Percentiles rank a stretch among this genome's conserved stretches.
Conservation (phyloP, 2,329 filamentous ascomycete genomes). For the Tolypocladium inflatum region DNA sequence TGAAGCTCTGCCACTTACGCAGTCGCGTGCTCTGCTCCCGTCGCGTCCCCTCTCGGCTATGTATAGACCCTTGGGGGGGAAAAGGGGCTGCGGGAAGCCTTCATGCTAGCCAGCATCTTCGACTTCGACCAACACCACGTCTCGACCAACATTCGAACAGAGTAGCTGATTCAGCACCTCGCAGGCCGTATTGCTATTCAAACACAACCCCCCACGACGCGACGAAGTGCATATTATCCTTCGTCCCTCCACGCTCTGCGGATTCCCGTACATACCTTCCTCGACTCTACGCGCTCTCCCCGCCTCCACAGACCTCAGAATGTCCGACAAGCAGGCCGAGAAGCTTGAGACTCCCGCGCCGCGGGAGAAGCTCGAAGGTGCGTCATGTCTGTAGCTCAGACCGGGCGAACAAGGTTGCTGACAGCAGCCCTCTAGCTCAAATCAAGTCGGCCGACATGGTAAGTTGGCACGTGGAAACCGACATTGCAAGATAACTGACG, state of each 20-base stretch:
- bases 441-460: conserved; percentile 99
- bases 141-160: background rate
- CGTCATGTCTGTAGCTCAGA: conserved; percentile 8
- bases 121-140: background rate
- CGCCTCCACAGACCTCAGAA: conserved; percentile 7
- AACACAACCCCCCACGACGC: background rate
- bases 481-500: conserved; percentile 15
- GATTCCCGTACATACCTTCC: background rate
- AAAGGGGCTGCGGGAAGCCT: background rate
- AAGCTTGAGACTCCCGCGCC: conserved; percentile 37
- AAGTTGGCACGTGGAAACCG: conserved; percentile 11
- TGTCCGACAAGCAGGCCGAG: conserved; percentile 30
- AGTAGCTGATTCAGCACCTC: background rate
- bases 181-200: background rate
- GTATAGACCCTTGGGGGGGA: background rate
- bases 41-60: too few species aligned
- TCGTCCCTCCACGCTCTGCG: background rate
- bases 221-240: background rate
- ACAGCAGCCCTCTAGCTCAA: conserved; percentile 53
- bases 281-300: background rate
- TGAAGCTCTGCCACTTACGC: background rate
- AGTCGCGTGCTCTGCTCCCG: too few species aligned
- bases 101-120: too few species aligned
- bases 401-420: conserved; percentile 2
- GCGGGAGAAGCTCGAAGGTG: conserved; percentile 71